Evolutionary conservation across 805 yeast species (phyloP).

Genomic region (Starmerella sirachaensis): DNA sequence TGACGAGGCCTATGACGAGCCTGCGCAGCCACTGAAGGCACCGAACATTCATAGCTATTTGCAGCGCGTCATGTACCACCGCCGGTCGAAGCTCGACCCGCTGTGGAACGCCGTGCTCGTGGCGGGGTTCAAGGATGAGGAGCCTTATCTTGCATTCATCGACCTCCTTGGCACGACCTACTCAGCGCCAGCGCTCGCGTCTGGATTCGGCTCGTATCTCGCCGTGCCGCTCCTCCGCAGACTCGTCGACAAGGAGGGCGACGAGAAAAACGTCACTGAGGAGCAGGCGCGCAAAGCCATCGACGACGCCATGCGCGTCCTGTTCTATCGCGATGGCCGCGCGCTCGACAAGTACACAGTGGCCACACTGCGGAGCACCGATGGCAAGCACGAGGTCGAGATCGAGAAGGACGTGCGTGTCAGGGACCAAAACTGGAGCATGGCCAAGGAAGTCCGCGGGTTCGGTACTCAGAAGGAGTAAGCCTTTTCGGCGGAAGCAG

Average conservation of each 20-base stretch:
- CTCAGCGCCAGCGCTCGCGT: slow-evolving; percentile 77
- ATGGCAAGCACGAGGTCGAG: slow-evolving; percentile 40
- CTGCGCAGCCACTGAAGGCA: slow-evolving; percentile 55
- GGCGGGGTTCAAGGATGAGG: slow-evolving; percentile 70
- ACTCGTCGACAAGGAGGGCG: slow-evolving; percentile 66
- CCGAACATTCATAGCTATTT: slow-evolving; percentile 79
- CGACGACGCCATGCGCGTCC: slow-evolving; percentile 80
- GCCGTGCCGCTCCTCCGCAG: slow-evolving; percentile 87
- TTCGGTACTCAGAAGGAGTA: slow-evolving; percentile 43
- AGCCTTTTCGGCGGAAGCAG: no score
- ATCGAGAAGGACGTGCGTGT: slow-evolving; percentile 16
- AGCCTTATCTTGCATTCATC: slow-evolving; percentile 72
- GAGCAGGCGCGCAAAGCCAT: slow-evolving; percentile 68
- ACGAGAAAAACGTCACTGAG: slow-evolving; percentile 54
- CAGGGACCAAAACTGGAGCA: slow-evolving; percentile 32
- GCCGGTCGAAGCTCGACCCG: slow-evolving; percentile 91
- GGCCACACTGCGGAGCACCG: slow-evolving; percentile 55
- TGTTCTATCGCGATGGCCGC: slow-evolving; percentile 93
- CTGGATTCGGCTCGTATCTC: slow-evolving; percentile 92
- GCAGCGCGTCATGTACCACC: slow-evolving; percentile 67
- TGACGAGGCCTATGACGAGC: slow-evolving; percentile 61
- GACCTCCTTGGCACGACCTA: slow-evolving; percentile 88
- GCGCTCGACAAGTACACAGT: slow-evolving; percentile 75
- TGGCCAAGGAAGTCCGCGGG: slow-evolving; percentile 79
- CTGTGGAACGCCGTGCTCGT: slow-evolving; percentile 90